Evolutionary conservation across 2,329 filamentous ascomycete species (phyloP).

Genomic region (Alternaria conjuncta): DNA sequence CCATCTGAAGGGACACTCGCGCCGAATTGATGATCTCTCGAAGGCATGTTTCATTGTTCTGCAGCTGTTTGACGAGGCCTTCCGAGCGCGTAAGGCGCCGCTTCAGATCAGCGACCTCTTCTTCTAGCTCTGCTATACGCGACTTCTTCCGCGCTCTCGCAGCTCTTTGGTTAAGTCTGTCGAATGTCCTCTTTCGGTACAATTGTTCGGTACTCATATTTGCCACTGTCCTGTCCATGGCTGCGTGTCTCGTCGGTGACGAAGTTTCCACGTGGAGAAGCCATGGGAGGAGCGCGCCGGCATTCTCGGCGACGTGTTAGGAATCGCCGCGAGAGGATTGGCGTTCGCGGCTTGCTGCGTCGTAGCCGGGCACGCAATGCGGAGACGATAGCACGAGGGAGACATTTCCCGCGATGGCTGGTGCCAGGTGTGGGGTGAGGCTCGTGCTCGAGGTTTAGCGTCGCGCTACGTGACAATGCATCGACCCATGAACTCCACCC

Average conservation of each 20-base stretch:
- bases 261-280: neutral
- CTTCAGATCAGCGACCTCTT: constrained; percentile 4
- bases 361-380: neutral
- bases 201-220: constrained; percentile 15
- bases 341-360: neutral
- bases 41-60: constrained; percentile 7
- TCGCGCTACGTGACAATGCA: neutral
- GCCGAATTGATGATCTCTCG: constrained; percentile 10
- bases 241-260: neutral
- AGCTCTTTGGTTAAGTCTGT: constrained; percentile 12
- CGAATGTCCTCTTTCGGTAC: constrained; percentile 15
- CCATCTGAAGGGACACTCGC: constrained; percentile 5
- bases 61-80: constrained; percentile 3
- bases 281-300: neutral
- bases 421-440: neutral
- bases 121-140: constrained; percentile 11
- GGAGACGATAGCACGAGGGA: neutral
- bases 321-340: neutral
- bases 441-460: neutral
- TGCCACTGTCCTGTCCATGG: constrained; percentile 14
- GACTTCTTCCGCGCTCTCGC: constrained; percentile 6
- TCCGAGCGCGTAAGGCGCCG: constrained; percentile 7
- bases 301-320: neutral
- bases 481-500: neutral
- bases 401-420: neutral